Base-by-base conservation (phyloP, 306 rosid genomes). In the Luffa acutangula region DNA sequence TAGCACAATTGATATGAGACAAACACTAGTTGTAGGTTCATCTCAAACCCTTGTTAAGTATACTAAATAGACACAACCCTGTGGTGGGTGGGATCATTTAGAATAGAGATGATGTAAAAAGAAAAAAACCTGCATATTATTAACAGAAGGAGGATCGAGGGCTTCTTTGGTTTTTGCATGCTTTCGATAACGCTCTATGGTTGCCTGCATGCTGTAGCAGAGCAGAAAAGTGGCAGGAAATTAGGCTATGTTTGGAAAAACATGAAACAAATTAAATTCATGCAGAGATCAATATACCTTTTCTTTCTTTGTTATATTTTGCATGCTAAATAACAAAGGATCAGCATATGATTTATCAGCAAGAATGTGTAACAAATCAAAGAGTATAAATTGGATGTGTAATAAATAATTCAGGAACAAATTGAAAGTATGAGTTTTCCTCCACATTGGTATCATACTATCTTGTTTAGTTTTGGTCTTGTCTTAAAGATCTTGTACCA, bases 141-240 rank as follows among this genome's bases (percentile, higher is more conserved):
- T 87, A 63, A 89, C 93, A 74, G 4, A 9, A 31, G 87, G 64
- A 83, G 75, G 80, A 79, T 79, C 42, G 75, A 80, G 1, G 36
- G 83, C 42, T 80, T 82, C 83, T 75, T 41, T 79, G 42, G 82
- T 80, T 72, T 78, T 91, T 9, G 85, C 11, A 37, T 88, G 91
- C 81, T 82, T 87, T 78, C 83, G 83, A 43, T 93, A 93, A 49
- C 97, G 89, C 73, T 84, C 98, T 77, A 93, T 84, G 14, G 89
- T 78, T 48, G 73, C 80, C 83, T 72, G 90, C 86, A 88, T 81
- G 82, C 98, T 91, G 91, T 54, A 73, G 53, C 42, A 78, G 13
- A 46, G 12, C 31, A 60, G 73, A 66, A 65, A 66, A 37, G 73
- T 37, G 31, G 48, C 46, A 36, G 21, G 17, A 65, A 65, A 37